Evolutionary conservation across 441 rosid genomes (phyloP).

Genomic region (Raphanus hybrid): DNA sequence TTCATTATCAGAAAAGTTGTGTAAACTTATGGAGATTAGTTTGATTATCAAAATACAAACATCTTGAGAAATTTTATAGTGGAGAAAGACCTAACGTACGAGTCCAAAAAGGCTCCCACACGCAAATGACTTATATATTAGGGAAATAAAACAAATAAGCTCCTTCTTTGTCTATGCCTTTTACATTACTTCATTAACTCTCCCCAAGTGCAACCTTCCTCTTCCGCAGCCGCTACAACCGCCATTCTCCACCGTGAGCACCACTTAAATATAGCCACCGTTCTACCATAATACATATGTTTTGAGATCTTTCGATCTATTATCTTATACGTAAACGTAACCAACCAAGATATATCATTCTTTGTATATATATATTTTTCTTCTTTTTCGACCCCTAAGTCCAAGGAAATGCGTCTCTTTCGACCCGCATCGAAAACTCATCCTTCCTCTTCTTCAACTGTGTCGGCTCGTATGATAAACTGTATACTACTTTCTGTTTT

Average conservation of each 20-base stretch:
- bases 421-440: slow-evolving; percentile 44
- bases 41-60: not conserved
- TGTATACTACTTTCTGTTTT: slow-evolving; percentile 50
- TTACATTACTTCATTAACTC: too few species aligned
- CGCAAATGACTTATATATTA: not conserved
- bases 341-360: not conserved
- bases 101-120: slow-evolving; percentile 19
- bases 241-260: too few species aligned
- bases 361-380: not conserved
- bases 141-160: not conserved
- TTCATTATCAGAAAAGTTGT: not conserved
- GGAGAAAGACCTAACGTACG: slow-evolving; percentile 26
- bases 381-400: not conserved
- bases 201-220: too few species aligned
- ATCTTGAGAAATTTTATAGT: not conserved
- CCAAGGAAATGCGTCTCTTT: slow-evolving; percentile 19
- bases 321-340: slow-evolving; percentile 1
- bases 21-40: not conserved
- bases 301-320: slow-evolving; percentile 6
- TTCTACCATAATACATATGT: not conserved
- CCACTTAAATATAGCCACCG: too few species aligned
- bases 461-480: slow-evolving; percentile 40
- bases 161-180: too few species aligned
- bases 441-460: slow-evolving; percentile 21
- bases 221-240: too few species aligned